Conservation (phyloP, 2,329 filamentous ascomycete species). For the Lachnellula hyalina region DNA sequence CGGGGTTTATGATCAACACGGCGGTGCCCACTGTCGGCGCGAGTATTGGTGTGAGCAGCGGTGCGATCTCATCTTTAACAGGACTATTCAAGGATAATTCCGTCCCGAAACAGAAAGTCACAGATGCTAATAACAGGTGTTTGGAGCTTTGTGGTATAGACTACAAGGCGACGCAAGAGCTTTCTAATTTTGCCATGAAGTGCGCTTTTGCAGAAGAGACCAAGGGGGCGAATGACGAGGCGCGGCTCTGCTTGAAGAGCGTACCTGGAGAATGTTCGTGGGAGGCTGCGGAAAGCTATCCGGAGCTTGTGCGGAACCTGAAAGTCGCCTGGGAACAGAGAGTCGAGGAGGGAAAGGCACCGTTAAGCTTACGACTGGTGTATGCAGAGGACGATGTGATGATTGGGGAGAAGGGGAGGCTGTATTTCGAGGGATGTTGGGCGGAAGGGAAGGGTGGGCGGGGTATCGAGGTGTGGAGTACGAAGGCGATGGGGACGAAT, state of each 20-base stretch:
- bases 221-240: constrained; percentile 27
- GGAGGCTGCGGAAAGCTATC: constrained; percentile 20
- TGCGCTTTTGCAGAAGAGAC: constrained; percentile 24
- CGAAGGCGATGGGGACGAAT: constrained; percentile 30
- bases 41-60: constrained; percentile 1
- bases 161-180: constrained; percentile 10
- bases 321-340: constrained; percentile 15
- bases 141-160: constrained; percentile 17
- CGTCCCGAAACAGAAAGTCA: not conserved
- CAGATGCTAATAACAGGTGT: constrained; percentile 6
- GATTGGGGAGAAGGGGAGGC: constrained; percentile 37
- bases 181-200: constrained; percentile 13
- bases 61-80: constrained; percentile 5
- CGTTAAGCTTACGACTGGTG: constrained; percentile 16
- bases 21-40: constrained; percentile 25
- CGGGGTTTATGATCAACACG: constrained; percentile 29
- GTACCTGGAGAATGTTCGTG: constrained; percentile 9
- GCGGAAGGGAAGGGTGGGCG: constrained; percentile 23
- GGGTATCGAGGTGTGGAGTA: constrained; percentile 33
- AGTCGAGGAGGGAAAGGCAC: constrained; percentile 7
- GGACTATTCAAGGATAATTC: constrained; percentile 5
- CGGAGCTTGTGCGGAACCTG: constrained; percentile 14
- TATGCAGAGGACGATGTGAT: constrained; percentile 38
- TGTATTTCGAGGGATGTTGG: constrained; percentile 41
- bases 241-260: constrained; percentile 26